A percentile compares a stretch with the other conserved stretches of the same genome.
These are phyloP conservation scores for Geranomyces variabilis DNA, from an alignment of 192 early-diverging fungal genomes.

Conservation along the genomic window DNA sequence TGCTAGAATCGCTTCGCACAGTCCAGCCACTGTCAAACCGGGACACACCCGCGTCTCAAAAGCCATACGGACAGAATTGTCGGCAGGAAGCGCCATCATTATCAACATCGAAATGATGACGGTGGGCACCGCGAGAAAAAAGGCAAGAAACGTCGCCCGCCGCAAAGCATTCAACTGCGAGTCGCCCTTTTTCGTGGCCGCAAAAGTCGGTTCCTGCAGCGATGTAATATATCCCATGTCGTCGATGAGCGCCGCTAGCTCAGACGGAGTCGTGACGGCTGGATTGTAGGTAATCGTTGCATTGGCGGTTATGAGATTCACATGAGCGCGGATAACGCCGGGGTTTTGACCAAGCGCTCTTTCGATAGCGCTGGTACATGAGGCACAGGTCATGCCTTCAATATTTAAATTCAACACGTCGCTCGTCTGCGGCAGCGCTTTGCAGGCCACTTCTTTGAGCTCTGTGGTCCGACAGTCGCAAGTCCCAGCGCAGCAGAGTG, in stretches of 20 bases:
- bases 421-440: too few relatives aligned
- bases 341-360: constrained; percentile 11
- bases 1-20: constrained; percentile 62
- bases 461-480: too few relatives aligned
- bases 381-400: constrained; percentile 56
- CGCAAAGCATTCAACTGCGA: constrained; percentile 48
- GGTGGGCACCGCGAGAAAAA: constrained; percentile 69
- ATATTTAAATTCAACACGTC: too few relatives aligned
- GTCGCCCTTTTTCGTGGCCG: constrained; percentile 27
- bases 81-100: constrained; percentile 63
- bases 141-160: constrained; percentile 50
- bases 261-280: constrained; percentile 63
- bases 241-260: constrained; percentile 60
- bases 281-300: constrained; percentile 57
- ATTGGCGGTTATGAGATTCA: constrained; percentile 41
- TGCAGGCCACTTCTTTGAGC: too few relatives aligned
- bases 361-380: constrained; percentile 50
- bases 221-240: constrained; percentile 64
- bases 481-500: too few relatives aligned
- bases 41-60: constrained; percentile 57
- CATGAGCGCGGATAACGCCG: constrained; percentile 31
- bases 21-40: constrained; percentile 56
- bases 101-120: constrained; percentile 75
- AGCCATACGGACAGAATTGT: constrained; percentile 44
- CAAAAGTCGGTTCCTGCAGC: constrained; percentile 29